Percentiles rank a stretch among this genome's conserved stretches.
Conservation (phyloP, 768 basidiomycete genomes). For the Lepiota venenata region DNA sequence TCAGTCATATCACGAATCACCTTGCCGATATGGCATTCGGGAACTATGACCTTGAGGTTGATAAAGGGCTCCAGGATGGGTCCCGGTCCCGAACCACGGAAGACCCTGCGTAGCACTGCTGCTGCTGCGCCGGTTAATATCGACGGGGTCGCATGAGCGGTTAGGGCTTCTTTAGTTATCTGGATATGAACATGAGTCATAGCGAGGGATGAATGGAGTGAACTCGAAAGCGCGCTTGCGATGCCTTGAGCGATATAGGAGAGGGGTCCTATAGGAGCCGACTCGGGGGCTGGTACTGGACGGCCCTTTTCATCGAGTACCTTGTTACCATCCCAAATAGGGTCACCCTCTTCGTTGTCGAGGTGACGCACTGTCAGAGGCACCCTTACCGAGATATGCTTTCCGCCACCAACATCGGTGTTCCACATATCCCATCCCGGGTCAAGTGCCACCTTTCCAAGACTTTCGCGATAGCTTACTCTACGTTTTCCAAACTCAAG, state of each 20-base stretch:
- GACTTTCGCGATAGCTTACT: conserved; percentile 77
- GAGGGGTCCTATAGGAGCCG: conserved; percentile 42
- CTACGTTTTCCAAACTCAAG: conserved; percentile 77
- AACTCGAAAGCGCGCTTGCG: conserved; percentile 67
- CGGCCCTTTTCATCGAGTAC: conserved; percentile 54
- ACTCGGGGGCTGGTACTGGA: conserved; percentile 49
- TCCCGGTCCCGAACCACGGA: conserved; percentile 65
- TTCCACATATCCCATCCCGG: conserved; percentile 49
- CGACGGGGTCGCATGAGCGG: conserved; percentile 36
- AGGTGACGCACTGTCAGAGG: conserved; percentile 55
- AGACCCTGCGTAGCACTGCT: conserved; percentile 55
- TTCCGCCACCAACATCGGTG: conserved; percentile 56
- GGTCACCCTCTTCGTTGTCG: conserved; percentile 56
- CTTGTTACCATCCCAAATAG: conserved; percentile 75
- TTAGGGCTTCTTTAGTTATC: conserved; percentile 44
- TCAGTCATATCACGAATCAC: conserved; percentile 85
- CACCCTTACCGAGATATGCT: conserved; percentile 45
- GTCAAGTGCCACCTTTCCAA: conserved; percentile 28
- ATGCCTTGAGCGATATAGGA: conserved; percentile 66
- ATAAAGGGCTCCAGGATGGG: conserved; percentile 80
- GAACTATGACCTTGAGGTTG: conserved; percentile 61
- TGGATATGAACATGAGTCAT: conserved; percentile 62
- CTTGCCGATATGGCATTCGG: conserved; percentile 67
- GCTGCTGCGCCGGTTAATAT: conserved; percentile 65
- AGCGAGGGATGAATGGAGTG: conserved; percentile 73